These are phyloP conservation scores for Fusarium floridanum DNA, from an alignment of 2,329 filamentous ascomycete genomes.

Conservation along the genomic window DNA sequence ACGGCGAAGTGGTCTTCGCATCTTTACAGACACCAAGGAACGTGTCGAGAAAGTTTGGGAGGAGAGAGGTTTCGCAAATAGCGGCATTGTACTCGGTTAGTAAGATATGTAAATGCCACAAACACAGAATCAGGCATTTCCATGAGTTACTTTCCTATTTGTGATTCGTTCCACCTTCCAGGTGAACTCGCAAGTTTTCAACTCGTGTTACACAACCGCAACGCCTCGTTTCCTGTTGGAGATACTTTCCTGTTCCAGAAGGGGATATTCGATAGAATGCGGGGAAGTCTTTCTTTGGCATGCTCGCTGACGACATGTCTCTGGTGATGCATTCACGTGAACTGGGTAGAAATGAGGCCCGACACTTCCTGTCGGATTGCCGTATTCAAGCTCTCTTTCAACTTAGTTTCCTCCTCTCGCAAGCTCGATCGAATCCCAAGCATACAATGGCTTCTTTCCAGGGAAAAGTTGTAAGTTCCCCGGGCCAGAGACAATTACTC, in stretches of 20 bases:
- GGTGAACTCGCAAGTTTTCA: neutral
- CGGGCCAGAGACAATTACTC: neutral
- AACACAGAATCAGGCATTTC: neutral
- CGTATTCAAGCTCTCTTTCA: neutral
- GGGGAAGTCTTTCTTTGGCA: neutral
- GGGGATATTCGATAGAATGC: neutral
- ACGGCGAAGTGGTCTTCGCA: constrained; percentile 17
- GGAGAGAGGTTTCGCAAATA: neutral
- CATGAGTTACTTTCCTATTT: neutral
- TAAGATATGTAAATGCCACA: neutral
- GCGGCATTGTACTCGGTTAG: neutral
- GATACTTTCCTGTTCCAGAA: constrained; percentile 22
- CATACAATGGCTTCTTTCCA: neutral
- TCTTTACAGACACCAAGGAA: constrained; percentile 28
- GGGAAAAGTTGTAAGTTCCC: constrained; percentile 10
- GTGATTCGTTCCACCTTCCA: neutral
- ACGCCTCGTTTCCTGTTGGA: neutral
- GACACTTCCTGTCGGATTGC: neutral
- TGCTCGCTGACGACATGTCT: neutral
- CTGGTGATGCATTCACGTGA: neutral
- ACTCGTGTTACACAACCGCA: neutral
- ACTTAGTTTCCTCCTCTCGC: neutral
- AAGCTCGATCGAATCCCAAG: neutral
- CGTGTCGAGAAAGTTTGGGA: constrained; percentile 21
- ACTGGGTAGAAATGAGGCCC: neutral